Evolutionary conservation across 257 asterid genomes (phyloP).

Genomic region (Rauvolfia tetraphylla): DNA sequence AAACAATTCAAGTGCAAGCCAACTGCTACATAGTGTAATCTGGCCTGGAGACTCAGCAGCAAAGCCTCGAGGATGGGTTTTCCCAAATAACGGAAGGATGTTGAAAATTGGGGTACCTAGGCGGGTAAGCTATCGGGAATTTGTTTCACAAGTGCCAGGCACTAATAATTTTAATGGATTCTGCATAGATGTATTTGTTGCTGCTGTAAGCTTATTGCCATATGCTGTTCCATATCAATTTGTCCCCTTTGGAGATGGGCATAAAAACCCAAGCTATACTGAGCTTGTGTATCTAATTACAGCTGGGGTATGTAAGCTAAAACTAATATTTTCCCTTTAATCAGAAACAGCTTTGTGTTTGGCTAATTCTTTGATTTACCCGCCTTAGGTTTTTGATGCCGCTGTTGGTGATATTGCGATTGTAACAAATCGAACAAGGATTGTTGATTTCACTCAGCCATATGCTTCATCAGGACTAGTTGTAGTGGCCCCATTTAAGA

Average conservation of each 20-base stretch:
- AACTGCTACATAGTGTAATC: conserved; percentile 50
- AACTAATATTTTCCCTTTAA: background rate
- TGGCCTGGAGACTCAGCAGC: conserved; percentile 82
- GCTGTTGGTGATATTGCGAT: conserved; percentile 72
- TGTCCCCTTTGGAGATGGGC: conserved; percentile 77
- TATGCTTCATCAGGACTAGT: conserved; percentile 61
- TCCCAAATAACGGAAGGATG: conserved; percentile 75
- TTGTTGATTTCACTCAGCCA: conserved; percentile 65
- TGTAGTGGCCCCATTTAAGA: conserved; percentile 46
- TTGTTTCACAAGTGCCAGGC: conserved; percentile 67
- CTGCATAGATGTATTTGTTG: conserved; percentile 80
- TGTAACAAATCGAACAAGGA: conserved; percentile 46
- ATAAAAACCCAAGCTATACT: conserved; percentile 59
- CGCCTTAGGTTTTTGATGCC: conserved; percentile 48
- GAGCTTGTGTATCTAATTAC: conserved; percentile 58
- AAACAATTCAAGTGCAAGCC: conserved; percentile 51
- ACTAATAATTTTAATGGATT: conserved; percentile 69
- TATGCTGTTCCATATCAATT: conserved; percentile 87
- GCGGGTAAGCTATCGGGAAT: conserved; percentile 67
- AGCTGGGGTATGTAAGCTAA: conserved; percentile 65
- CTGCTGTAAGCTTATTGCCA: conserved; percentile 81
- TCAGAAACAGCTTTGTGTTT: background rate
- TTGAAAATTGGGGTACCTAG: conserved; percentile 82
- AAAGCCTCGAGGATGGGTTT: conserved; percentile 97
- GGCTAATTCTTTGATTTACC: conserved; percentile 7